Evolutionary conservation across 306 rosid species (phyloP), one percentile per base, ranked within the genome.

Genomic region (Glycine latifolia): DNA sequence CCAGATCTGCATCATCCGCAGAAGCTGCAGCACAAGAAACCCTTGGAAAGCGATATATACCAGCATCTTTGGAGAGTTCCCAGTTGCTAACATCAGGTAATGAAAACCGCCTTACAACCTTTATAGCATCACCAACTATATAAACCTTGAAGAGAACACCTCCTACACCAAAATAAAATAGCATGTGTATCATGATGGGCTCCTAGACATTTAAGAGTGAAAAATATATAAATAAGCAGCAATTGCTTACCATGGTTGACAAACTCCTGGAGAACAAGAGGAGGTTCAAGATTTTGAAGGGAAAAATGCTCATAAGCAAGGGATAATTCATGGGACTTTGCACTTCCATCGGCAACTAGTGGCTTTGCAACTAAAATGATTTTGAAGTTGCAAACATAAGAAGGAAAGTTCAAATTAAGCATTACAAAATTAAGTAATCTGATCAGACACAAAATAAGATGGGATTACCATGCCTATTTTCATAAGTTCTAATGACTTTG

Each of bases 21-120:
- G 96, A 94, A 77, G 97, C 98, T 37, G 98, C 94, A 86, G 98
- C 98, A 85, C 94, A 87, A 81, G 98, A 94, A 82, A 94, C 97
- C 88, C 98, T 91, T 4, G 98, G 98, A 79, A 94, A 89, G 54
- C 39, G 86, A 84, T 89, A 85, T 15, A 94, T 86, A 14, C 97
- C 98, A 46, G 89, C 90, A n/a, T 83, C 91, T 55, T 83, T 80
- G 67, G 94, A 90, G 67, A 87, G 92, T 81, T 94, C 93, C 88
- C 96, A 83, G 71, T 88, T 89, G 84, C 85, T 73, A 73, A 94
- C 92, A 85, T 94, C 93, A 63, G 98, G 98, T 75, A 94, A 84
- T 61, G 98, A 94, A 82, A 94, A 94, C 63, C 98, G 96, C 80
- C 97, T 91, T 73, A 94, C 92, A 58, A 94, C 98, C 86, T 92